A percentile compares a stretch with the other conserved stretches of the same genome.
Conservation (phyloP, 805 yeast genomes). For the Ogataea pignaliae region DNA sequence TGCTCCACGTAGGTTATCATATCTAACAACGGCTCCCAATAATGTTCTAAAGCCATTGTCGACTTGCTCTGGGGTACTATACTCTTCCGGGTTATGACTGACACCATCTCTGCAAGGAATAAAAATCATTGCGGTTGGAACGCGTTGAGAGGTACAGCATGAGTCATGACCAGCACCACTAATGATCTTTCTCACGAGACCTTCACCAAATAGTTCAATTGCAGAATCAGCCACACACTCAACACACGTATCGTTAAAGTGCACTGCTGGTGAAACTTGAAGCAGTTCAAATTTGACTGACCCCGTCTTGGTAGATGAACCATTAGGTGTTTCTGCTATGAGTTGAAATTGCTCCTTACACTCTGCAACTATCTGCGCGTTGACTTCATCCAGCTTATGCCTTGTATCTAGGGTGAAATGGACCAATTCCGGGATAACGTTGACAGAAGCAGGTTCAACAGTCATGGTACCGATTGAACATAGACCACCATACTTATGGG, state of each 20-base stretch:
- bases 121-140: slow-evolving; percentile 73
- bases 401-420: slow-evolving; percentile 59
- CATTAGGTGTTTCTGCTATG: slow-evolving; percentile 34
- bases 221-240: slow-evolving; percentile 52
- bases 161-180: slow-evolving; percentile 79
- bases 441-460: slow-evolving; percentile 56
- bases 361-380: slow-evolving; percentile 35
- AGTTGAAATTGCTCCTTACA: slow-evolving; percentile 33
- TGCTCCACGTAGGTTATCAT: slow-evolving; percentile 10
- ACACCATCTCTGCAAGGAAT: slow-evolving; percentile 66
- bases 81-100: slow-evolving; percentile 64
- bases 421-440: slow-evolving; percentile 63
- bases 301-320: slow-evolving; percentile 27
- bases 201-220: slow-evolving; percentile 41
- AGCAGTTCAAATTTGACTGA: slow-evolving; percentile 38
- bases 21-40: slow-evolving; percentile 40
- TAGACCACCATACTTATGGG: slow-evolving; percentile 46
- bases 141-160: slow-evolving; percentile 48
- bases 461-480: slow-evolving; percentile 56
- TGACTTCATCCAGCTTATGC: slow-evolving; percentile 43
- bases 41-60: slow-evolving; percentile 56
- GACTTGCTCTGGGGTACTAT: slow-evolving; percentile 60
- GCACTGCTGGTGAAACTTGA: slow-evolving; percentile 51
- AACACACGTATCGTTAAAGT: slow-evolving; percentile 49
- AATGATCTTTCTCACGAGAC: slow-evolving; percentile 40